These are phyloP conservation scores for Iris macrosiphon DNA, from an alignment of 106 monocot species.

Conservation along the genomic window DNA sequence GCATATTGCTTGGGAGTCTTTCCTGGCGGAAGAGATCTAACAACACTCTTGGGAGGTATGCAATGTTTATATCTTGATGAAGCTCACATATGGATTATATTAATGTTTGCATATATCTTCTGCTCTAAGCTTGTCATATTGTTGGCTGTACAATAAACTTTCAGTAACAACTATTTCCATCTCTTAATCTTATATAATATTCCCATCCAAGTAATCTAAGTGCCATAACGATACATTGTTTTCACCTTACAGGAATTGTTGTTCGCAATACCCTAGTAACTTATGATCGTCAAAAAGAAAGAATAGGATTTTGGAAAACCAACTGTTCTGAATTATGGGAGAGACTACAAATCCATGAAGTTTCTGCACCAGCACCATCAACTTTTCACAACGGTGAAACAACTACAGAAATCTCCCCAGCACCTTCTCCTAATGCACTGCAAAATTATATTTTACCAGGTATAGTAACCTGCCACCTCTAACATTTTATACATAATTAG, in stretches of 20 bases:
- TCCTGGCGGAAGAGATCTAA: constrained; percentile 79
- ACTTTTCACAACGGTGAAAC: constrained; percentile 18
- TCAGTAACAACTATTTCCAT: not conserved
- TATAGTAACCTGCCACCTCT: constrained; percentile 1
- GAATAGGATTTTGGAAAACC: constrained; percentile 99
- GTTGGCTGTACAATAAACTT: not conserved
- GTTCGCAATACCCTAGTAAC: constrained; percentile 91
- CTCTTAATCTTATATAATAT: too few species aligned
- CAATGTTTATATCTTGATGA: not conserved
- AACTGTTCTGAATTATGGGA: constrained; percentile 88
- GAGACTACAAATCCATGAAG: constrained; percentile 31
- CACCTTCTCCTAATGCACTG: constrained; percentile 44
- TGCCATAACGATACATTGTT: too few species aligned
- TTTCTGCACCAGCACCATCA: constrained; percentile 49
- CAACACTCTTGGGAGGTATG: constrained; percentile 92
- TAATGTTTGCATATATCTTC: not conserved
- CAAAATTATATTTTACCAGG: constrained; percentile 22
- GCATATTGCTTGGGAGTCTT: constrained; percentile 97
- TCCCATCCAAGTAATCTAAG: not conserved
- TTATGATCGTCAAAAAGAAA: constrained; percentile 87
- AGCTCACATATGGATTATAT: not conserved
- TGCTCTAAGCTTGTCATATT: not conserved
- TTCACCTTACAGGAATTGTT: constrained; percentile 64
- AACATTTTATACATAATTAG: not conserved
- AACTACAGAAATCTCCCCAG: constrained; percentile 30